These are phyloP conservation scores for Pelargonium australe DNA, from an alignment of 441 rosid species.

Conservation along the genomic window DNA sequence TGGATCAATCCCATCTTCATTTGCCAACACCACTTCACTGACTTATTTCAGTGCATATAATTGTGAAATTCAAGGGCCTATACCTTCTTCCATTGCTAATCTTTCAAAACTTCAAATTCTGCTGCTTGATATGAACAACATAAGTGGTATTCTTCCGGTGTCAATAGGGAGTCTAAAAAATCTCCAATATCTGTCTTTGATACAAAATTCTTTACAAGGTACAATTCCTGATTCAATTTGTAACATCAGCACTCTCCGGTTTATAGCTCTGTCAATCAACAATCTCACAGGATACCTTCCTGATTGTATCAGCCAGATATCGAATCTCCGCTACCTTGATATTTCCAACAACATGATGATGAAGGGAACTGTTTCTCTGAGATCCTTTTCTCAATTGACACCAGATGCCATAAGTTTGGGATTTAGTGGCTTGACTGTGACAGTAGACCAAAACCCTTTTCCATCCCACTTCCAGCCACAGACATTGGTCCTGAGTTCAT, in stretches of 20 bases:
- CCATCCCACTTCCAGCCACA: conserved; percentile 3
- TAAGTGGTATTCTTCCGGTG: conserved; percentile 17
- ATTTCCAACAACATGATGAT: conserved; percentile 5
- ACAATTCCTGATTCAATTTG: conserved; percentile 12
- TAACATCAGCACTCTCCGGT: conserved; percentile 7
- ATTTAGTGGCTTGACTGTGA: conserved; percentile 5
- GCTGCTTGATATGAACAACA: conserved; percentile 6
- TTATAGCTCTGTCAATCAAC: not conserved
- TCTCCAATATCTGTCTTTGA: conserved; percentile 1
- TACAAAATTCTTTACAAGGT: conserved; percentile 12
- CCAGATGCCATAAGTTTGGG: not conserved
- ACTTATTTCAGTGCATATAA: conserved; percentile 13
- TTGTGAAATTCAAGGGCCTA: conserved; percentile 21
- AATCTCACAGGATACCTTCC: conserved; percentile 10
- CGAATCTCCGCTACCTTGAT: not conserved
- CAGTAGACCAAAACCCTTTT: not conserved
- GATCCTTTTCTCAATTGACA: not conserved
- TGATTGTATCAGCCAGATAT: conserved; percentile 6
- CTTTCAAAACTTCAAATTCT: conserved; percentile 12
- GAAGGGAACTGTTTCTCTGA: conserved; percentile 12
- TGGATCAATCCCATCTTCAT: conserved; percentile 11
- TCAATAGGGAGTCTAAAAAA: conserved; percentile 16
- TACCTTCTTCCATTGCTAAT: conserved; percentile 24
- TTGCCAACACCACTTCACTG: conserved; percentile 21
- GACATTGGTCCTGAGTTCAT: not conserved